Evolutionary conservation across 192 early-diverging fungal genomes (phyloP), one percentile per base, ranked within the genome.

Genomic region (Backusella macrospora): DNA sequence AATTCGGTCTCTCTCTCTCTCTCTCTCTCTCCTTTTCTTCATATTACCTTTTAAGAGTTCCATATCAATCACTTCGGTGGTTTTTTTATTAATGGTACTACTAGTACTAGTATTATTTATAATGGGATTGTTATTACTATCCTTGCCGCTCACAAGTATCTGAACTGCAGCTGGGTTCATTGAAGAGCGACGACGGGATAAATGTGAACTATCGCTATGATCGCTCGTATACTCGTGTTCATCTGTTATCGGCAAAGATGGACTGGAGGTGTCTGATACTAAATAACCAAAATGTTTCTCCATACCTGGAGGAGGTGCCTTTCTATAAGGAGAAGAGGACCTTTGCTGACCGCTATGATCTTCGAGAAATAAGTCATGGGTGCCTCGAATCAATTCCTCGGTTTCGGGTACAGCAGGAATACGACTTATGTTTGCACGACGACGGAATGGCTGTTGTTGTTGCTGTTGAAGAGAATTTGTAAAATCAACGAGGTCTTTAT

Each of bases 31-130:
- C 39, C 9, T 9, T 46, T 55, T 70, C 7, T 76, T 70, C 62
- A 2, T 26, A 72, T 70, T 82, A 93, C 93, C 92, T 74, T 89
- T 85, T 59, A 95, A 78, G 15, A 90, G 55, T 18, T 91, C 88
- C 72, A 95, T 86, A 77, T 94, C 92, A 34, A 95, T 87, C 10
- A 86, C 84, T 21, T 93, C 91, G 12, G 89, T 88, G 47, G 88
- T 86, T 63, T 89, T 91, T 81, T 94, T 89, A 74, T 93, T 93
- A 15, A 40, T 73, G 39, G 43, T 23, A 21, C 29, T 34, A 34
- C 29, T 34, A 34, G 29, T 34, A 34, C 29, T 34, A 34, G 29
- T 34, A 34, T 34, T 34, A 34, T 34, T 34, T 34, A 34, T 34
- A 34, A 34, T 34, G 29, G 2, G 29, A 40, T 29, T 73, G 39